These are phyloP conservation scores for Fraxinus quadrangulata DNA, from an alignment of 257 asterid species.

Conservation along the genomic window DNA sequence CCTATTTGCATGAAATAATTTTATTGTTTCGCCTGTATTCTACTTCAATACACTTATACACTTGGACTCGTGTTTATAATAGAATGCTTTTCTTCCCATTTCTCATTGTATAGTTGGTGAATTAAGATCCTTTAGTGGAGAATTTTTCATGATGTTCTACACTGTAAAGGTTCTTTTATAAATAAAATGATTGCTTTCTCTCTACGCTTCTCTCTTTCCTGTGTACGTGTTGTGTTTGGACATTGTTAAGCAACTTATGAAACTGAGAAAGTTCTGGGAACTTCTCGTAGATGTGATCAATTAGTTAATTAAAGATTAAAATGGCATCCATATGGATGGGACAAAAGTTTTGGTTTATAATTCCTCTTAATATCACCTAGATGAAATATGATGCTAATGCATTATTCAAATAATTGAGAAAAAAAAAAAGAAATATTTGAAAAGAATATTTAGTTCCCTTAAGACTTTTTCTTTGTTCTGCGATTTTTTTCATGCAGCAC, in stretches of 20 bases:
- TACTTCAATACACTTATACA: constrained; percentile 13
- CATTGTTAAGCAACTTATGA: neutral
- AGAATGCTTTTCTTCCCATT: constrained; percentile 13
- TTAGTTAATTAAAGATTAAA: no score
- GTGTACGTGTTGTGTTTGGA: neutral
- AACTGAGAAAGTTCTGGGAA: no score
- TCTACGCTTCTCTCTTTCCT: neutral
- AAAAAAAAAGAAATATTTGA: neutral
- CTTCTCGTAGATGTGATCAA: no score
- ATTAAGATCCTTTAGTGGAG: neutral
- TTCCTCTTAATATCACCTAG: no score
- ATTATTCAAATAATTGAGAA: neutral
- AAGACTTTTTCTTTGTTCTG: neutral
- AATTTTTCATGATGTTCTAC: neutral
- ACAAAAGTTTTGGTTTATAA: no score
- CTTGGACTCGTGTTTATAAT: constrained; percentile 15
- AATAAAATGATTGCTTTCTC: constrained; percentile 14
- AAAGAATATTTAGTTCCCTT: neutral
- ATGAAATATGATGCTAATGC: neutral
- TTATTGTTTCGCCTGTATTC: constrained; percentile 25
- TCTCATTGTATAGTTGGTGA: constrained; percentile 24
- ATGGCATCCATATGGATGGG: no score
- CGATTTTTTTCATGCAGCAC: neutral
- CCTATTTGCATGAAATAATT: constrained; percentile 9
- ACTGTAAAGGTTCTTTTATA: constrained; percentile 21